Percentiles rank a stretch among this genome's conserved stretches.
Conservation (phyloP, 805 yeast species). For the Barnettozyma sucrosica region DNA sequence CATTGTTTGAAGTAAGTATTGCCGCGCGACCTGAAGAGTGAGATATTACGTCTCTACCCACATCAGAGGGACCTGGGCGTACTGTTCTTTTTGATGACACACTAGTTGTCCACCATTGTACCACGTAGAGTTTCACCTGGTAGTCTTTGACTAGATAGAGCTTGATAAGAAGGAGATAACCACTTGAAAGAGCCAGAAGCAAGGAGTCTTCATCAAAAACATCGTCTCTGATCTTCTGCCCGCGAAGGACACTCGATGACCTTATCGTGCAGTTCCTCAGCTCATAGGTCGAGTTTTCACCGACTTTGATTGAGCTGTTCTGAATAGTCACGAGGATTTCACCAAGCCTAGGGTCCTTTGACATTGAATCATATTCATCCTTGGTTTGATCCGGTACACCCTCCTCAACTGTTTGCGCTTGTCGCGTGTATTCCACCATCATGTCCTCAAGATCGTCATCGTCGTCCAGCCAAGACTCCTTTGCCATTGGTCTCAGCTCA, state of each 20-base stretch:
- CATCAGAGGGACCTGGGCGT: conserved; percentile 17
- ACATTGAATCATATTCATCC: conserved; percentile 14
- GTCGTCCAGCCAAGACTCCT: conserved; percentile 20
- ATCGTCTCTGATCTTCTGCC: conserved; percentile 10
- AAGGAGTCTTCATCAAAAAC: conserved; percentile 31
- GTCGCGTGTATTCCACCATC: not conserved
- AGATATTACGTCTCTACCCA: conserved; percentile 27
- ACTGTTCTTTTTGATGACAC: conserved; percentile 8
- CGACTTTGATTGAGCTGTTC: conserved; percentile 13
- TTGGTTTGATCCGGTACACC: conserved; percentile 10
- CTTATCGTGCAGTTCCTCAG: conserved; percentile 14
- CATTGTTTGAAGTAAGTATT: conserved; percentile 33
- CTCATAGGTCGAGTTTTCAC: conserved; percentile 10
- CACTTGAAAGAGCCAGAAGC: conserved; percentile 33
- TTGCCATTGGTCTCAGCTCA: conserved; percentile 19
- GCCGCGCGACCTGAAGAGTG: conserved; percentile 36
- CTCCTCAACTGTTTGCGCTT: not conserved
- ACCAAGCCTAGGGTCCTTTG: conserved; percentile 2
- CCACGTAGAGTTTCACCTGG: conserved; percentile 34
- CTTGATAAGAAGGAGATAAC: conserved; percentile 35
- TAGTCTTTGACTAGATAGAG: conserved; percentile 24
- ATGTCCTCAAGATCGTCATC: conserved; percentile 20
- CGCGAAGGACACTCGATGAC: conserved; percentile 15
- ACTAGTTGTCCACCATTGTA: conserved; percentile 43
- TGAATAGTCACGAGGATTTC: conserved; percentile 14